phyloP scores from a whole-genome alignment of 352 stramenopile species.

The Phytopythium kandeliae region DNA sequence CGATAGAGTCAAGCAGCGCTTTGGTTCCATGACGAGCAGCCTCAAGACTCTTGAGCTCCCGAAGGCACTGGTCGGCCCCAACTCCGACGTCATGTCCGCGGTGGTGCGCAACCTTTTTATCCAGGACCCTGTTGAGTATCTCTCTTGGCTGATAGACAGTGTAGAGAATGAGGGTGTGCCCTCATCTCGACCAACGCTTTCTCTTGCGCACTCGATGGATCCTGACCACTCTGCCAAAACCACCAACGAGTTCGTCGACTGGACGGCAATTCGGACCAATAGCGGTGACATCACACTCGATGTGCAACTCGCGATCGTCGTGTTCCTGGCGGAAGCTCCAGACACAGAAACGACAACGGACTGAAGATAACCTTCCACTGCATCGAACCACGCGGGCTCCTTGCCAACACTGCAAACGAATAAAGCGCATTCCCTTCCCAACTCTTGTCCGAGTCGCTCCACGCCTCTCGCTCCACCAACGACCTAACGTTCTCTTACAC shows the following conservation, averaged over 20 bases:
- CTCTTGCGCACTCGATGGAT: not conserved
- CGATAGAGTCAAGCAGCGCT: slow-evolving; percentile 31
- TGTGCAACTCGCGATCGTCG: slow-evolving; percentile 31
- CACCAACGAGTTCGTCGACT: slow-evolving; percentile 10
- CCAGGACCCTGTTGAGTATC: slow-evolving; percentile 39
- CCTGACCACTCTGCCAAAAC: slow-evolving; percentile 16
- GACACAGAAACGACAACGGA: not conserved
- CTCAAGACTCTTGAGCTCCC: not conserved
- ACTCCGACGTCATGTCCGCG: not conserved
- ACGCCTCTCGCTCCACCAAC: too few species aligned
- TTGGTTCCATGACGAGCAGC: slow-evolving; percentile 9
- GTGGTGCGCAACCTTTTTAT: slow-evolving; percentile 38
- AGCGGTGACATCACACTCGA: slow-evolving; percentile 38
- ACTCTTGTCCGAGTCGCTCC: too few species aligned
- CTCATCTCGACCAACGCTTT: slow-evolving; percentile 2
- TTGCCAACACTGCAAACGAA: too few species aligned
- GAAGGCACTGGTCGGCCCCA: not conserved
- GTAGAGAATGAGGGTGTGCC: slow-evolving; percentile 31
- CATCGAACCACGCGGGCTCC: too few species aligned
- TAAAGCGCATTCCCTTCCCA: too few species aligned
- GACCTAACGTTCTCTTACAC: too few species aligned
- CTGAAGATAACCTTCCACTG: too few species aligned
- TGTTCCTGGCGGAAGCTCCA: slow-evolving; percentile 22
- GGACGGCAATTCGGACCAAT: slow-evolving; percentile 8
- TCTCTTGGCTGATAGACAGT: slow-evolving; percentile 30